Evolutionary conservation across 176 grass and related monocot species (phyloP).

Genomic region (Avena eriantha): DNA sequence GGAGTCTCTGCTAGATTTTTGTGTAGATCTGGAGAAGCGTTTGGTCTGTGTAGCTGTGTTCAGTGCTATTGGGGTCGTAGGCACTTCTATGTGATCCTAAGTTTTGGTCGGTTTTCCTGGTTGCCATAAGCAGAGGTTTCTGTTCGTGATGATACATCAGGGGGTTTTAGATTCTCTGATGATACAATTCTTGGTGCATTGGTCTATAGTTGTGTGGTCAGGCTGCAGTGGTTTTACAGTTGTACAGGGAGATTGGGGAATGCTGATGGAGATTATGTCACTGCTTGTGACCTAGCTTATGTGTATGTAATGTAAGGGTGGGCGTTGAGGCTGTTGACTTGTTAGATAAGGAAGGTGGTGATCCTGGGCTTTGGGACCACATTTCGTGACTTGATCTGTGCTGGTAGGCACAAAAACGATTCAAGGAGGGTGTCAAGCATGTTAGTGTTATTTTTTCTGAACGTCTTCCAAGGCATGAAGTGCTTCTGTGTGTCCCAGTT

Average conservation of each 20-base stretch:
- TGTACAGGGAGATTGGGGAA: too few species aligned
- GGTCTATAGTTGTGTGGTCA: too few species aligned
- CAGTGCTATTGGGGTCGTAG: neutral
- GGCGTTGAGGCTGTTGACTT: neutral
- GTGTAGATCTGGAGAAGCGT: conserved; percentile 31
- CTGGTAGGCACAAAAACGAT: neutral
- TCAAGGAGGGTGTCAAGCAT: neutral
- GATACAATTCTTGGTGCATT: neutral
- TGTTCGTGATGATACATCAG: neutral
- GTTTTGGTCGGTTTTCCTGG: neutral
- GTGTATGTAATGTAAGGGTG: neutral
- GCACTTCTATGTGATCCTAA: too few species aligned
- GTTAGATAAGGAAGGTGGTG: neutral
- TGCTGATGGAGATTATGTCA: too few species aligned
- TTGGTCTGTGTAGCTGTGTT: neutral
- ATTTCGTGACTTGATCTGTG: neutral
- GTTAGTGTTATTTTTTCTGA: neutral
- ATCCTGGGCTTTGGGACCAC: neutral
- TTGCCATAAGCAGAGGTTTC: neutral
- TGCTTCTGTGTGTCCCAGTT: neutral
- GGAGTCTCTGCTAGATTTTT: neutral
- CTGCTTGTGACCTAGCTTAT: neutral
- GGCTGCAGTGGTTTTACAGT: too few species aligned
- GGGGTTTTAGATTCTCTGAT: neutral
- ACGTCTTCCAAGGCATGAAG: neutral